Base-by-base conservation (phyloP, 164 flowering plant species). In the Nelumbo lutea region DNA sequence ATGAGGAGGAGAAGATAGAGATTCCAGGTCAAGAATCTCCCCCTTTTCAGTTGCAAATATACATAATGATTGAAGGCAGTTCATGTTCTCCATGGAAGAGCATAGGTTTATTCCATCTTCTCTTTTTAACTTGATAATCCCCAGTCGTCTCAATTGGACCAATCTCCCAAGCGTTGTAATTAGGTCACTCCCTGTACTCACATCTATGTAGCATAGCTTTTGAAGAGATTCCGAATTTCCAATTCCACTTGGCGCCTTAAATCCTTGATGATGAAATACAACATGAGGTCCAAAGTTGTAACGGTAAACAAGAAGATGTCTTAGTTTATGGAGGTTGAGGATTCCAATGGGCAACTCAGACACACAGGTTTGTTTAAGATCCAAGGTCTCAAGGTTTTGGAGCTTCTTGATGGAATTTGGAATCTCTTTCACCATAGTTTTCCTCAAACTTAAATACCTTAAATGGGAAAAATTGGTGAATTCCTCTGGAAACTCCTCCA, bases 71-170 rank as follows among this genome's bases (percentile, higher is more conserved):
- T 50, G 55, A 59, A 74, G 77, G 55, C 52, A 39, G 39, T 50
- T 42, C 76, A 73, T 68, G 39, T 68, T 65, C 4, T 27, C 47
- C 9, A 74, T 74, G 39, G 69, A 63, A 10, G 62, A 11, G 10
- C 70, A 69, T 0, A 74, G 9, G 14, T 9, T 44, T 4, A 1
- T 40, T 5, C 72, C 62, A 65, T 74, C 42, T 46, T 59, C 69
- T 0, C 3, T 3, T 10, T 9, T 59, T 5, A 74, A 52, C 6
- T 70, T 53, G 39, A 5, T 43, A 46, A 74, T 59, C 3, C 73
- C 59, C 62, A 69, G 13, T 56, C 48, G 68, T 57, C 76, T 68
- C 57, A 73, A 69, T 42, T 62, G 62, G 46, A 15, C 57, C n/a
- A 73, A 53, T 1, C 45, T 60, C 42, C 44, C 52, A 1, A 74